Conservation (phyloP, 2,329 filamentous ascomycete genomes). For the Purpureocillium lavendulum region DNA sequence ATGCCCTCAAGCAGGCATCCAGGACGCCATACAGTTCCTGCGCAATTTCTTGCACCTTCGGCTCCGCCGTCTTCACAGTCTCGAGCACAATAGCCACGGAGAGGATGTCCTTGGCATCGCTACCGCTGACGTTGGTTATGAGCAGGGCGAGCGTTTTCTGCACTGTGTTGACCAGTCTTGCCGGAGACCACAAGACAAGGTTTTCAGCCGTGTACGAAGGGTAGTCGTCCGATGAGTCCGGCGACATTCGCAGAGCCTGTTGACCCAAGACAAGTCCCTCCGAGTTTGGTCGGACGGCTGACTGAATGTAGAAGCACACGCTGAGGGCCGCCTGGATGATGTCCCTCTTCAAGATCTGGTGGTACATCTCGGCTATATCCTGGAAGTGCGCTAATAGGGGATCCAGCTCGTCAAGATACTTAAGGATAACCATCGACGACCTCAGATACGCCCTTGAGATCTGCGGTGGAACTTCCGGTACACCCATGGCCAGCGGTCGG, state of each 20-base stretch:
- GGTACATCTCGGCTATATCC: constrained; percentile 42
- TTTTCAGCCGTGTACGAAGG: constrained; percentile 23
- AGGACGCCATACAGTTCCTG: constrained; percentile 32
- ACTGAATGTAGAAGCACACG: constrained; percentile 45
- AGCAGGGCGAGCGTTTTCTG: constrained; percentile 38
- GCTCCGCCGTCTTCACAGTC: constrained; percentile 32
- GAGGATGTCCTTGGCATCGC: constrained; percentile 42
- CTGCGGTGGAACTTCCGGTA: constrained; percentile 38
- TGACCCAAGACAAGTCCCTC: constrained; percentile 20
- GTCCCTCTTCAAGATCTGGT: constrained; percentile 43
- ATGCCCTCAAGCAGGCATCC: constrained; percentile 34
- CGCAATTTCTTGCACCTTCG: constrained; percentile 32
- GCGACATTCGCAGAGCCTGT: constrained; percentile 23
- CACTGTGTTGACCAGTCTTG: constrained; percentile 32
- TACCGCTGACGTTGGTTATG: constrained; percentile 36
- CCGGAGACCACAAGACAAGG: constrained; percentile 32
- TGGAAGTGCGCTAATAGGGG: constrained; percentile 35
- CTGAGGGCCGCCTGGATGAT: constrained; percentile 47
- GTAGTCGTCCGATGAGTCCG: constrained; percentile 24
- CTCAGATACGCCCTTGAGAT: constrained; percentile 44
- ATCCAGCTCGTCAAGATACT: constrained; percentile 46
- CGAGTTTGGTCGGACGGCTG: constrained; percentile 18
- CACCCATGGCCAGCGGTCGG: constrained; percentile 45
- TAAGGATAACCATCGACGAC: constrained; percentile 47
- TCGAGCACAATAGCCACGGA: constrained; percentile 39